Evolutionary conservation across 495 filamentous ascomycete genomes (phyloP).

Genomic region (Saxophila tyrrhenica): DNA sequence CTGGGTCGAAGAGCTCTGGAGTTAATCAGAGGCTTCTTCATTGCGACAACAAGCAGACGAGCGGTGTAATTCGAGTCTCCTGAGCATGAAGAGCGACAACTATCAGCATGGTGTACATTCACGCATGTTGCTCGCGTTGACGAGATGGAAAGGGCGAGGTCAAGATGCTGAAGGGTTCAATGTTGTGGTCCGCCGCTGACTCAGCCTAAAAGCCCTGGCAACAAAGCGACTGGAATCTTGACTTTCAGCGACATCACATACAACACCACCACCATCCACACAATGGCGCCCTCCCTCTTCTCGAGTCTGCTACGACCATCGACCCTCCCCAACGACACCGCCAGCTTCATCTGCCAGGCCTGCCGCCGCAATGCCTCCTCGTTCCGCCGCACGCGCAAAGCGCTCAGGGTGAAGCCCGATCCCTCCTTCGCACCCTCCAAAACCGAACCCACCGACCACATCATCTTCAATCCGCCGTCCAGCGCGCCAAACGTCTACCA

Average conservation of each 20-base stretch:
- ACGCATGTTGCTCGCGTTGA: too few species aligned
- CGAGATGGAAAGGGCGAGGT: too few species aligned
- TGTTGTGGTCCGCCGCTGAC: too few species aligned
- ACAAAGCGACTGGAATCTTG: not conserved
- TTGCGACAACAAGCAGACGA: too few species aligned
- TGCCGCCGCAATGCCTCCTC: slow-evolving; percentile 53
- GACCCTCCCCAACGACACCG: not conserved
- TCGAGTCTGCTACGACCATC: not conserved
- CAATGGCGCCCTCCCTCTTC: slow-evolving; percentile 3
- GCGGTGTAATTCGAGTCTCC: too few species aligned
- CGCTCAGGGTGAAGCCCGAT: slow-evolving; percentile 61
- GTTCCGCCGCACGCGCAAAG: slow-evolving; percentile 56
- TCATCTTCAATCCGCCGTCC: slow-evolving; percentile 94
- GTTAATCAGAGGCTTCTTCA: too few species aligned
- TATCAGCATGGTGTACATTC: too few species aligned
- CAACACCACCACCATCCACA: not conserved
- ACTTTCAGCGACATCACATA: not conserved
- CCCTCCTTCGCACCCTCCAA: slow-evolving; percentile 46
- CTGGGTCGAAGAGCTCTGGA: too few species aligned
- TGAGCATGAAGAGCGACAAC: too few species aligned
- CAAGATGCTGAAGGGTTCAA: too few species aligned
- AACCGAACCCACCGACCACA: slow-evolving; percentile 43
- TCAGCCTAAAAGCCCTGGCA: too few species aligned
- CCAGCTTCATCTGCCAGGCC: slow-evolving; percentile 13
- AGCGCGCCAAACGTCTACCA: slow-evolving; percentile 68